Base-by-base conservation (phyloP, 768 basidiomycete species). In the Crucibulum laeve region DNA sequence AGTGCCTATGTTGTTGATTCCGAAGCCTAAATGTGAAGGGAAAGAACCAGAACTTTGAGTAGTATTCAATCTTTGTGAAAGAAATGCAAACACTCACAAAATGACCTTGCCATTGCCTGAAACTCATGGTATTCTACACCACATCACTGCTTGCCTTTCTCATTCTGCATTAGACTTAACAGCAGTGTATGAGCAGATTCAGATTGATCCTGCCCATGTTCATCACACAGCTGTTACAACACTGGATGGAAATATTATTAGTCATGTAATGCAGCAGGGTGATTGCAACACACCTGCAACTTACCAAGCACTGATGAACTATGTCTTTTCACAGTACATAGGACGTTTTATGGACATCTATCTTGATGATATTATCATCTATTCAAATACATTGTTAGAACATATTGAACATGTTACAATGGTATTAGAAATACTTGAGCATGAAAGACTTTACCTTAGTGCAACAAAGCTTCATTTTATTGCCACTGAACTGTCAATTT, bases 151-250 rank as follows among this genome's bases (percentile, higher is more conserved):
- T 1, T 50, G 48, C 0, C 46, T 41, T 17, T 62, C 53, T 38
- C 43, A 63, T 0, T 64, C 67, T 0, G 59, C 61, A 18, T 58
- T 74, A 1, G 67, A 74, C 47, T 41, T 65, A 25, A 56, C 59
- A n/a, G 58, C 68, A 38, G 67, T 65, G 2, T 74, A 70, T 49
- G 65, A 74, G 49, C 71, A 73, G 32, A 58, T 63, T 21, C 22
- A 53, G 2, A 49, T 61, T 0, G 40, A 53, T 8, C 56, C 57
- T 11, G 53, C 57, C 15, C 54, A 64, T 42, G 59, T 64, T 1
- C 25, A 44, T 1, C 42, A 47, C 0, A 53, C 56, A 0, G 42
- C 56, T 0, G 50, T 64, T 10, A 57, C 52, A 1, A 66, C 58
- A 2, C 60, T 59, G 0, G 53, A 61, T 46, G 60, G 64, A 0